Evolutionary conservation across 75 land plant species (phyloP).

Genomic region (Pseudotsuga menziesii): DNA sequence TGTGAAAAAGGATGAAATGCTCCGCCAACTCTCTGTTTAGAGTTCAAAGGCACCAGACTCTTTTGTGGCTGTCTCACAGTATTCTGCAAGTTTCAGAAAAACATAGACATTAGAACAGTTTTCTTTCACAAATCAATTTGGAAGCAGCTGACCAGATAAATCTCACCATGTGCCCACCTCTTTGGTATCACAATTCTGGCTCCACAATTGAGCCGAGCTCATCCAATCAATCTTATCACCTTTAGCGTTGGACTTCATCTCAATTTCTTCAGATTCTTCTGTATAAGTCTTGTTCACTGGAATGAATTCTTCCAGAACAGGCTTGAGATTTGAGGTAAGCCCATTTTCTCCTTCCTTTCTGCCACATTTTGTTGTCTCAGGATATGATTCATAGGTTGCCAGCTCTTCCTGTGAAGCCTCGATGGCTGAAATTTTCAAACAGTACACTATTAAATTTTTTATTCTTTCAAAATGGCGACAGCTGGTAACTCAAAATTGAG

Average conservation of each 20-base stretch:
- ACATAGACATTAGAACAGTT: neutral
- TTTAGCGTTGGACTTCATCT: neutral
- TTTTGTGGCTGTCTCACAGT: neutral
- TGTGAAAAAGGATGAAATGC: constrained; percentile 85
- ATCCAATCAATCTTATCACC: constrained; percentile 76
- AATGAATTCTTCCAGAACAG: constrained; percentile 88
- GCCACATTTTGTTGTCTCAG: neutral
- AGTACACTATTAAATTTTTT: neutral
- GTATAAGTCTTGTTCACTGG: constrained; percentile 41
- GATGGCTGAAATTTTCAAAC: constrained; percentile 45
- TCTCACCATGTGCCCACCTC: neutral
- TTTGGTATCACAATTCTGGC: constrained; percentile 24
- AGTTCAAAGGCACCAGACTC: neutral
- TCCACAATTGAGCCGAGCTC: constrained; percentile 89
- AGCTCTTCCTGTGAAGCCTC: constrained; percentile 66
- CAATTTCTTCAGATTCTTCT: constrained; percentile 13
- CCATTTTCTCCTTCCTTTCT: constrained; percentile 15
- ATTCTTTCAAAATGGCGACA: too few species aligned
- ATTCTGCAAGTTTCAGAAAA: neutral
- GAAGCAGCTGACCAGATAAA: neutral
- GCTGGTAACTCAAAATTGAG: too few species aligned
- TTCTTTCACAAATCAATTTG: neutral
- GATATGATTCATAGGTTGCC: constrained; percentile 14
- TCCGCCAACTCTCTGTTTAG: constrained; percentile 65
- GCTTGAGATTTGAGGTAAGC: constrained; percentile 14